These are phyloP conservation scores for Aspergillus cavernicola DNA, from an alignment of 495 filamentous ascomycete genomes.

Conservation along the genomic window DNA sequence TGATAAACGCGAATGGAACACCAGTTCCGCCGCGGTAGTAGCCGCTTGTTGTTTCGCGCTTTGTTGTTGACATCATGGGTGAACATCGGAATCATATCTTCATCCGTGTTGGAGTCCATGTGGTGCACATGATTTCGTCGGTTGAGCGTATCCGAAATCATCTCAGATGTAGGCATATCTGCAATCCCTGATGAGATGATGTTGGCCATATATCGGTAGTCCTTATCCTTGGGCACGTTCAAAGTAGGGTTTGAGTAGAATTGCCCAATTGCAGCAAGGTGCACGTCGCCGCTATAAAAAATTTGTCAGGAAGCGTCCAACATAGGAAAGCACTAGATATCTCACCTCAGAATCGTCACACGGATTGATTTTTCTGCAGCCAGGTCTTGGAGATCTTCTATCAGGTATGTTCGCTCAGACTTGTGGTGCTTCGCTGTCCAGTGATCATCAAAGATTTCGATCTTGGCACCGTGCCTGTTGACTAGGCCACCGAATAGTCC, in stretches of 20 bases:
- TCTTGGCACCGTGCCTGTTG: constrained; percentile 86
- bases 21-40: constrained; percentile 92
- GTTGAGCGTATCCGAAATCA: constrained; percentile 89
- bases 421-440: constrained; percentile 97
- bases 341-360: constrained; percentile 78
- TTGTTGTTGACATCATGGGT: constrained; percentile 83
- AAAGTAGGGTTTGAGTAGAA: constrained; percentile 89
- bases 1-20: constrained; percentile 79
- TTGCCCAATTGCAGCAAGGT: constrained; percentile 86
- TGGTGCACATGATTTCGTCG: constrained; percentile 92
- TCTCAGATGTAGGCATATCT: constrained; percentile 83
- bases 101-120: constrained; percentile 68
- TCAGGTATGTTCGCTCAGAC: constrained; percentile 75
- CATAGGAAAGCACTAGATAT: background rate
- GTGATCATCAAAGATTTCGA: constrained; percentile 94
- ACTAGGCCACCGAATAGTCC: constrained; percentile 78
- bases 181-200: constrained; percentile 89
- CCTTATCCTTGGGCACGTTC: constrained; percentile 71
- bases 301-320: background rate
- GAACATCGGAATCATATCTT: constrained; percentile 94
- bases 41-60: constrained; percentile 79
- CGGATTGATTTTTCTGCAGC: constrained; percentile 87
- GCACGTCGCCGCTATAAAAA: constrained; percentile 72
- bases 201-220: constrained; percentile 91
- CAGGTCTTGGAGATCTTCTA: constrained; percentile 85